Conservation (phyloP, 1,284 basidiomycete genomes). For the Xerocomus cyaneibrunnescens region DNA sequence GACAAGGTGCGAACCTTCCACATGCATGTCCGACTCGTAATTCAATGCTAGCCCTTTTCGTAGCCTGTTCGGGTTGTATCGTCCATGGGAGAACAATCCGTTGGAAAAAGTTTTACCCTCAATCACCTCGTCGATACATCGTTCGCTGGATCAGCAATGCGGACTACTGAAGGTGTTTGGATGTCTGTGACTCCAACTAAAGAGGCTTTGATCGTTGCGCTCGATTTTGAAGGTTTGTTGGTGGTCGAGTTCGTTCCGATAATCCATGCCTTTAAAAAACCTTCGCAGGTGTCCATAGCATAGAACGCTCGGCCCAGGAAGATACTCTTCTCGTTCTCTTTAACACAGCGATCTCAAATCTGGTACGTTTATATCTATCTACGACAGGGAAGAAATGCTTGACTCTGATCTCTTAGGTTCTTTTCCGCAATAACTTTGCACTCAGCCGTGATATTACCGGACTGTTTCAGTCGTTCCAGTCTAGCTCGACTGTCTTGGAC, state of each 20-base stretch:
- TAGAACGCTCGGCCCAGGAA: constrained; percentile 60
- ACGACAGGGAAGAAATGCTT: neutral
- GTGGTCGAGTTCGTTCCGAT: no score
- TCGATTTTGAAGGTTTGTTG: constrained; percentile 59
- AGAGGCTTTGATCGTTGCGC: constrained; percentile 51
- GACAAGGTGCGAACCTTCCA: constrained; percentile 40
- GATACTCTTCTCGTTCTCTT: constrained; percentile 62
- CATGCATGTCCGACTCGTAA: neutral
- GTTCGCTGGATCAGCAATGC: constrained; percentile 64
- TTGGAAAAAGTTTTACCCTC: constrained; percentile 58
- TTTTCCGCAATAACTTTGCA: constrained; percentile 65
- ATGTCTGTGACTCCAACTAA: constrained; percentile 63
- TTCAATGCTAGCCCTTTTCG: neutral
- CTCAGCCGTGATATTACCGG: constrained; percentile 57
- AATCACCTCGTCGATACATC: constrained; percentile 64
- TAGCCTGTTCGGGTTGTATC: constrained; percentile 62
- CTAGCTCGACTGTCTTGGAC: constrained; percentile 56
- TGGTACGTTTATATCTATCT: constrained; percentile 38
- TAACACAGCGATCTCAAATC: constrained; percentile 62
- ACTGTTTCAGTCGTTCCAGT: constrained; percentile 64
- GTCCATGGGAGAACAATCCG: constrained; percentile 67
- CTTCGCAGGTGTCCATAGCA: constrained; percentile 56
- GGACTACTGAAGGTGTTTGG: constrained; percentile 67
- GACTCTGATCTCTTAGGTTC: constrained; percentile 41
- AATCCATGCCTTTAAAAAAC: neutral